These are phyloP conservation scores for Penicillium sp. DNA, from an alignment of 2,329 filamentous ascomycete genomes.

Conservation along the genomic window DNA sequence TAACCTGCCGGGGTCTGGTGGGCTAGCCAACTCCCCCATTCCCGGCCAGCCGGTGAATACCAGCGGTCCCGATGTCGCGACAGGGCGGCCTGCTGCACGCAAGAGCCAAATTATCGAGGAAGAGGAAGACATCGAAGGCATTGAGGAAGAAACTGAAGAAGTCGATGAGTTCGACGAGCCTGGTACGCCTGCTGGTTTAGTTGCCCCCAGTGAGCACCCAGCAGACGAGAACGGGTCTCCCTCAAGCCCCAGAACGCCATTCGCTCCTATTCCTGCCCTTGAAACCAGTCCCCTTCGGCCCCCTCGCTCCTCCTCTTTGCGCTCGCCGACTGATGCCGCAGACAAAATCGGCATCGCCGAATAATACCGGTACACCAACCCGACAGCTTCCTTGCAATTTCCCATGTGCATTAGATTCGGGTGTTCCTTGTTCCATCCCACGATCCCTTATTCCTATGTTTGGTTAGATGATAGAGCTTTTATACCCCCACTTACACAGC, in stretches of 20 bases:
- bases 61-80: conserved; percentile 11
- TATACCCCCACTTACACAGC: conserved; percentile 19
- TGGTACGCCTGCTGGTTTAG: conserved; percentile 18
- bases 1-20: conserved; percentile 28
- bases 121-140: conserved; percentile 35
- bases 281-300: conserved; percentile 27
- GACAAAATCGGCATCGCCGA: conserved; percentile 3
- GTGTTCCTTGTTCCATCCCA: conserved; percentile 7
- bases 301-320: conserved; percentile 35
- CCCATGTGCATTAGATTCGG: conserved; percentile 1
- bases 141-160: conserved; percentile 36
- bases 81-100: conserved; percentile 24
- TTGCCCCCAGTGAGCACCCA: conserved; percentile 8
- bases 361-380: conserved; percentile 6
- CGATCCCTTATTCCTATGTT: conserved; percentile 9
- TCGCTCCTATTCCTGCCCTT: conserved; percentile 28
- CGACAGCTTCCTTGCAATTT: conserved; percentile 8
- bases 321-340: conserved; percentile 13
- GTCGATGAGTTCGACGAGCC: conserved; percentile 34
- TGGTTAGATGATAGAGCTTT: conserved; percentile 20
- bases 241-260: conserved; percentile 19
- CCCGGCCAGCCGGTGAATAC: conserved; percentile 22
- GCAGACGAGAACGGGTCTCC: conserved; percentile 14
- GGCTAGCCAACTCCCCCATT: conserved; percentile 29
- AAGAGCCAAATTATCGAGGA: conserved; percentile 41